phyloP scores from a whole-genome alignment of 768 basidiomycete species.

The Mycena chlorophos region DNA sequence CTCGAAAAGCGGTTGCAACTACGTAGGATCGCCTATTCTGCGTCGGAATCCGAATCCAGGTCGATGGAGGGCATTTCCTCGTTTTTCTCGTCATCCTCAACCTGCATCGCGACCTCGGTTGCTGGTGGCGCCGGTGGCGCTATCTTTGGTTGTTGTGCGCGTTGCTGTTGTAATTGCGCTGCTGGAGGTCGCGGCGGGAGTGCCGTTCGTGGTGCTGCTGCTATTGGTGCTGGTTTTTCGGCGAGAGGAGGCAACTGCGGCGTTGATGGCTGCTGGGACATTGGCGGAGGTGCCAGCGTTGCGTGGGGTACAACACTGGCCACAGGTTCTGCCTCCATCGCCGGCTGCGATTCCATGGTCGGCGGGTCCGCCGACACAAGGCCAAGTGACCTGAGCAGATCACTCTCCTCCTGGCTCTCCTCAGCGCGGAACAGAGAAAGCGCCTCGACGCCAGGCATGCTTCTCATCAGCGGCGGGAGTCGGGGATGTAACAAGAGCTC shows the following conservation, averaged over 20 bases:
- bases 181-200: background rate
- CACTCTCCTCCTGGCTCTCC: slow-evolving; percentile 63
- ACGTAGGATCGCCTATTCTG: slow-evolving; percentile 33
- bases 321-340: too few relatives aligned
- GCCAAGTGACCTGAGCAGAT: slow-evolving; percentile 42
- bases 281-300: too few relatives aligned
- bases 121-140: background rate
- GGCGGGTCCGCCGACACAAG: slow-evolving; percentile 26
- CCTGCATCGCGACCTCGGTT: slow-evolving; percentile 6
- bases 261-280: background rate
- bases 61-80: slow-evolving; percentile 77
- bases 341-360: background rate
- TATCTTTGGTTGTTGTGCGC: background rate
- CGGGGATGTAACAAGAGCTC: slow-evolving; percentile 78
- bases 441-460: slow-evolving; percentile 62
- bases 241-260: background rate
- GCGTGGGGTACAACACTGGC: too few relatives aligned
- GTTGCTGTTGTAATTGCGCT: background rate
- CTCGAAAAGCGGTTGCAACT: slow-evolving; percentile 20
- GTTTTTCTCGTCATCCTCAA: slow-evolving; percentile 55
- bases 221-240: slow-evolving; percentile 3
- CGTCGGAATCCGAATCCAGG: slow-evolving; percentile 78
- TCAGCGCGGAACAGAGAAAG: slow-evolving; percentile 63
- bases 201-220: background rate
- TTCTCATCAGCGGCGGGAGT: slow-evolving; percentile 70